Evolutionary conservation across 2,329 filamentous ascomycete species (phyloP), one percentile per base, ranked within the genome.

Genomic region (Sporothrix luriei): DNA sequence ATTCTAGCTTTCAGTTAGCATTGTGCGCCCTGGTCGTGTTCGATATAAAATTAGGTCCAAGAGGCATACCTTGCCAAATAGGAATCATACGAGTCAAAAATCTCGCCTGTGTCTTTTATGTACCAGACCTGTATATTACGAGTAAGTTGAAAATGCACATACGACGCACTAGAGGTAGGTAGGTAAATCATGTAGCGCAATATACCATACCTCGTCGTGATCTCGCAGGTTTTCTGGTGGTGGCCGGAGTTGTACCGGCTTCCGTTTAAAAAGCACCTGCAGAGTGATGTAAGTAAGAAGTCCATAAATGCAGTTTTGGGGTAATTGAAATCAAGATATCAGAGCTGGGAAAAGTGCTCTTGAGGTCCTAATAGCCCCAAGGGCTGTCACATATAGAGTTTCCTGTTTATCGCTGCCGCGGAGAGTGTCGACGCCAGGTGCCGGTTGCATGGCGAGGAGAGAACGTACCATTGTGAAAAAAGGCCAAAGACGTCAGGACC

Each of bases 201-300:
- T 26, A 10, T 16, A 19, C 2, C n/a, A 46, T 85, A 94, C 94
- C 87, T 98, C 93, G 75, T 87, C 85, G 74, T 97, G 92, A 83
- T 95, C 89, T 74, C 93, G 85, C 74, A 94, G 87, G 67, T 86
- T 83, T 10, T 43, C 49, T 26, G 91, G 90, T 62, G 85, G 84
- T 65, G 91, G 86, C 74, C 94, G 83, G 78, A 93, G 91, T 81
- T 92, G 89, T 77, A 98, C 93, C 70, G 94, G 94, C 82, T 98
- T 98, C 76, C 95, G 89, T 83, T 98, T 98, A 81, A 92, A 97
- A 73, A 97, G 86, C 75, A 99, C 94, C 94, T 98, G 77, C 66
- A 68, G 59, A 52, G 40, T n/a, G 19, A 21, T 5, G 21, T 54
- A 52, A 61, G 57, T 51, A 49, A 9, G 19, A 49, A 26, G 10